These are phyloP conservation scores for Hypomyces rosellus DNA, from an alignment of 2,329 filamentous ascomycete species.

Conservation along the genomic window DNA sequence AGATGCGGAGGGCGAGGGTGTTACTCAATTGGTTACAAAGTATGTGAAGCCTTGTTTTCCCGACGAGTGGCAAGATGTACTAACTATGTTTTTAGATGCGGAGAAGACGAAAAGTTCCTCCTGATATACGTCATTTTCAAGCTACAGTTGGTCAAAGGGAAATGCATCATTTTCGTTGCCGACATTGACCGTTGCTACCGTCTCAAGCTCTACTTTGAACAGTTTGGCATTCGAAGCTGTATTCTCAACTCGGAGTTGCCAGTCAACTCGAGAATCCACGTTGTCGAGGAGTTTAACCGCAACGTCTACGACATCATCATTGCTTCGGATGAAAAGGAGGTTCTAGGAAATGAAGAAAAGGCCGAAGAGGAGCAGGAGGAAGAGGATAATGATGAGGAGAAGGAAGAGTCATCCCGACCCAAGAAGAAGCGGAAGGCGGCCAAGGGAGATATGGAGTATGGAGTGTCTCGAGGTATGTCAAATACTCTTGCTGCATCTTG, in stretches of 20 bases:
- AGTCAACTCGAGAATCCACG: constrained; percentile 86
- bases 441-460: constrained; percentile 76
- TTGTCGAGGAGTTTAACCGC: constrained; percentile 96
- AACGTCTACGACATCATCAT: constrained; percentile 98
- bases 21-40: constrained; percentile 85
- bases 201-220: constrained; percentile 89
- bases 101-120: constrained; percentile 96
- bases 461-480: constrained; percentile 72
- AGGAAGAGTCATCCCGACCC: constrained; percentile 20
- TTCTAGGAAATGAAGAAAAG: constrained; percentile 60
- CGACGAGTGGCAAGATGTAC: constrained; percentile 3
- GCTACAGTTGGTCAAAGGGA: constrained; percentile 87
- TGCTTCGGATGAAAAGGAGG: constrained; percentile 85
- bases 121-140: constrained; percentile 93
- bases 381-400: constrained; percentile 21
- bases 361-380: constrained; percentile 33
- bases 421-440: constrained; percentile 39
- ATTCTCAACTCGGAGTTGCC: constrained; percentile 92
- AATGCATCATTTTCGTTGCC: constrained; percentile 66
- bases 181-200: constrained; percentile 87
- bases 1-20: constrained; percentile 66
- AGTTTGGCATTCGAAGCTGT: constrained; percentile 91
- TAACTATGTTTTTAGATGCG: constrained; percentile 49
- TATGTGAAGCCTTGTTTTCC: constrained; percentile 28
- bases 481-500: not conserved